Conservation (phyloP, 2,329 filamentous ascomycete species). For the Botrytis sinoallii region DNA sequence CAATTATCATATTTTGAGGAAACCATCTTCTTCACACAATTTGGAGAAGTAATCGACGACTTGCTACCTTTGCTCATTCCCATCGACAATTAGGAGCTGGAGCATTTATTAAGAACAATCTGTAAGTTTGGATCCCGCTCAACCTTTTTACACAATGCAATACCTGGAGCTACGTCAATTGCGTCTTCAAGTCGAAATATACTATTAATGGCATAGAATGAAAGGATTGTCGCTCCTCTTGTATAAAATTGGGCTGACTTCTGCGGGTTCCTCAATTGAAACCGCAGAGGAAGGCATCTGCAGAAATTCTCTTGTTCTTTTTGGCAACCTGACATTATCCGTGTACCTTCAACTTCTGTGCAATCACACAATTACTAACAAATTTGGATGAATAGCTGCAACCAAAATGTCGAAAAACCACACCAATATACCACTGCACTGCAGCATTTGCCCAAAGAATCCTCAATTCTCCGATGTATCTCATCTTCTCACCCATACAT, state of each 20-base stretch:
- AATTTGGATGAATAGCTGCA: constrained; percentile 10
- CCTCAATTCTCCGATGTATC: constrained; percentile 86
- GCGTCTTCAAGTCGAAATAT: not conserved
- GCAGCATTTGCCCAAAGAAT: constrained; percentile 77
- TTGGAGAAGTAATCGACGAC: constrained; percentile 26
- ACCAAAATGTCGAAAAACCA: constrained; percentile 30
- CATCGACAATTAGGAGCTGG: constrained; percentile 8
- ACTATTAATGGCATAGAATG: not conserved
- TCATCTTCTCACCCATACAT: constrained; percentile 86
- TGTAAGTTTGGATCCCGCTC: not conserved
- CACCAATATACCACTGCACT: constrained; percentile 63
- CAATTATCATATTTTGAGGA: constrained; percentile 14
- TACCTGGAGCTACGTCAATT: not conserved
- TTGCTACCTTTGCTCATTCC: constrained; percentile 35
- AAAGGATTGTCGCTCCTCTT: not conserved
- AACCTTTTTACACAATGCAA: not conserved
- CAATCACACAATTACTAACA: constrained; percentile 16
- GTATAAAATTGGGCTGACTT: too few relatives aligned
- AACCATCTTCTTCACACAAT: constrained; percentile 18
- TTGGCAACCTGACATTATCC: not conserved
- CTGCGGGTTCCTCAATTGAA: not conserved
- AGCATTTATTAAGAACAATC: constrained; percentile 12
- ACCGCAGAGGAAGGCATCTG: too few relatives aligned
- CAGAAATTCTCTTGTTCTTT: not conserved
- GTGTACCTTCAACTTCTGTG: not conserved